Percentiles rank a stretch among this genome's conserved stretches.
Conservation (phyloP, 1,139 yeast species). For the Sugiyamaella neomexicana region DNA sequence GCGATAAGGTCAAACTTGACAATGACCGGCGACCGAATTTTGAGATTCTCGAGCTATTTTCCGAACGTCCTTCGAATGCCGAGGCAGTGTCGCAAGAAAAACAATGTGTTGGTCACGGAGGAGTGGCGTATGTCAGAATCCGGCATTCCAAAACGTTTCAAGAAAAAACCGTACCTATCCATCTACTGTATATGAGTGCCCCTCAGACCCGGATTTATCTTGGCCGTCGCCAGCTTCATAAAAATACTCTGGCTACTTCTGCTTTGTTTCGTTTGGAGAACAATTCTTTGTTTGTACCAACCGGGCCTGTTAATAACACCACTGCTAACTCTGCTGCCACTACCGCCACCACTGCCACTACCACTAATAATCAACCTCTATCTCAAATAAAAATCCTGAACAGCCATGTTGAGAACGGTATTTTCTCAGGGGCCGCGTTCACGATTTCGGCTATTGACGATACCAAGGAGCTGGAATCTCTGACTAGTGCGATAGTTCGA, state of each 20-base stretch:
- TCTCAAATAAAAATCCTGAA: constrained; percentile 1
- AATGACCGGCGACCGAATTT: constrained; percentile 21
- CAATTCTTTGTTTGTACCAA: not conserved
- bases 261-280: constrained; percentile 1
- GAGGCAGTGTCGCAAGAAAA: not conserved
- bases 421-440: constrained; percentile 47
- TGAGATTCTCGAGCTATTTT: constrained; percentile 21
- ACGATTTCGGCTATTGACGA: constrained; percentile 45
- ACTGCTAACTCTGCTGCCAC: too few species aligned
- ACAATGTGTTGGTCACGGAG: constrained; percentile 13
- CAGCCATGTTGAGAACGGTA: constrained; percentile 19
- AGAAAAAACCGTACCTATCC: constrained; percentile 21
- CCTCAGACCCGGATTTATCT: constrained; percentile 26
- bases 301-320: not conserved
- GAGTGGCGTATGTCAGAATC: constrained; percentile 20
- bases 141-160: constrained; percentile 2
- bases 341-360: not conserved
- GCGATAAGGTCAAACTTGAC: constrained; percentile 25
- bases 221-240: constrained; percentile 18
- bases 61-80: not conserved
- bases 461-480: constrained; percentile 40
- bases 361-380: not conserved
- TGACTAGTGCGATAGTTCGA: constrained; percentile 43
- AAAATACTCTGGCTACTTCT: constrained; percentile 12
- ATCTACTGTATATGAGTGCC: constrained; percentile 27